Evolutionary conservation across 1,139 yeast species (phyloP).

Genomic region (Kurtzmaniella quercitrusa): DNA sequence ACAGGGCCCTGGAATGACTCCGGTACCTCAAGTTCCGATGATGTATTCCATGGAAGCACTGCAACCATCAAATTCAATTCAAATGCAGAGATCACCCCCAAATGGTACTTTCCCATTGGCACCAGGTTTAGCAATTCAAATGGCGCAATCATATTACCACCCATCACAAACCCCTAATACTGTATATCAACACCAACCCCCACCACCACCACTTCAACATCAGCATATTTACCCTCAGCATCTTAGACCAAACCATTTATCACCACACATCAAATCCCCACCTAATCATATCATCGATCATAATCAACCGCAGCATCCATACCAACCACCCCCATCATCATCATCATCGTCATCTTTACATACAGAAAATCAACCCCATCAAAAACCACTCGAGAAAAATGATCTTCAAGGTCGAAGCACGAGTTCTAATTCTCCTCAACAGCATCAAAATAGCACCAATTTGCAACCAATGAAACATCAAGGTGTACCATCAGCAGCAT

Average conservation of each 20-base stretch:
- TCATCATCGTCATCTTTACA: not conserved
- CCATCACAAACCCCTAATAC: not conserved
- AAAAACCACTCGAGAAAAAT: not conserved
- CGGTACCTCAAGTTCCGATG: conserved; percentile 7
- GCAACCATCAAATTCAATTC: not conserved
- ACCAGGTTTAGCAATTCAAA: conserved; percentile 1
- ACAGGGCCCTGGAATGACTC: not conserved
- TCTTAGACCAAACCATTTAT: not conserved
- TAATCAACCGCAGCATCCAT: conserved; percentile 3
- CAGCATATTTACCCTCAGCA: conserved; percentile 1
- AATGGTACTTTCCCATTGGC: not conserved
- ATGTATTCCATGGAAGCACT: conserved; percentile 1
- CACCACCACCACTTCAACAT: conserved; percentile 1
- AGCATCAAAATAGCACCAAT: not conserved
- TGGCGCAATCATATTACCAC: not conserved
- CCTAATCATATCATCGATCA: not conserved
- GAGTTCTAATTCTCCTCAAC: not conserved
- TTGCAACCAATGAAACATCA: not conserved
- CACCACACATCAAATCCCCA: conserved; percentile 2
- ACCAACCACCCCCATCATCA: conserved; percentile 5
- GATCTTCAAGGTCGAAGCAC: not conserved
- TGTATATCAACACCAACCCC: not conserved
- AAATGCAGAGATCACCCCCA: not conserved
- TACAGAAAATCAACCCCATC: not conserved
- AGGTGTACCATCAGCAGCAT: not conserved